Evolutionary conservation across 2,329 filamentous ascomycete genomes (phyloP).

Genomic region (Aureobasidium melanogenum): DNA sequence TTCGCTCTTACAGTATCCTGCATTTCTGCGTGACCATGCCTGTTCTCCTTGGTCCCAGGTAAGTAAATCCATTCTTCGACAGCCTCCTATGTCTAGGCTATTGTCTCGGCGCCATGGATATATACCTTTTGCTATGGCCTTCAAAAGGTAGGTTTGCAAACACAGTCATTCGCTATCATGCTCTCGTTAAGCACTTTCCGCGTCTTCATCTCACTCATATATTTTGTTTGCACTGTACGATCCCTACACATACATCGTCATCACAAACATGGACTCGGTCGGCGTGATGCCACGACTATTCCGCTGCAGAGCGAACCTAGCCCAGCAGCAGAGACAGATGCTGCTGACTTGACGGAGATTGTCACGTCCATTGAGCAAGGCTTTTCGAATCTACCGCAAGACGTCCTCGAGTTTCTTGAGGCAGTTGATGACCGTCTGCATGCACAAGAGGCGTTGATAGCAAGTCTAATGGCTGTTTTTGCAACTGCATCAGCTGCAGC

Average conservation of each 20-base stretch:
- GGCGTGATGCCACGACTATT: neutral
- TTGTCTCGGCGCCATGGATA: neutral
- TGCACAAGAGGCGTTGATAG: neutral
- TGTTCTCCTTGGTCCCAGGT: constrained; percentile 1
- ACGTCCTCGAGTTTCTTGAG: neutral
- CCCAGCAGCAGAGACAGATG: neutral
- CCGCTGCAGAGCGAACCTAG: neutral
- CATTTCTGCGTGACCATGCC: constrained; percentile 10
- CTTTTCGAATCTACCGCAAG: neutral
- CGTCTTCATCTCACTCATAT: neutral
- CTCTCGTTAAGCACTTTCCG: neutral
- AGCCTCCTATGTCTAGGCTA: constrained; percentile 1
- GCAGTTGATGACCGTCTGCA: constrained; percentile 1
- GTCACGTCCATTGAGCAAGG: neutral
- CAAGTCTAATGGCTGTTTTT: constrained; percentile 5
- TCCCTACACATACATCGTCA: constrained; percentile 6
- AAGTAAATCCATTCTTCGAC: constrained; percentile 3
- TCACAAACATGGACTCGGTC: neutral
- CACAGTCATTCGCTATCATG: neutral
- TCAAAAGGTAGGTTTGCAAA: neutral
- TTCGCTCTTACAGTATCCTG: constrained; percentile 1
- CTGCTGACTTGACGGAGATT: neutral
- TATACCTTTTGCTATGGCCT: neutral
- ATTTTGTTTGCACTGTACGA: neutral
- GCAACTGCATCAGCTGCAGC: neutral